phyloP scores from a whole-genome alignment of 139 green algal species.

The Raphidocelis subcapitata region DNA sequence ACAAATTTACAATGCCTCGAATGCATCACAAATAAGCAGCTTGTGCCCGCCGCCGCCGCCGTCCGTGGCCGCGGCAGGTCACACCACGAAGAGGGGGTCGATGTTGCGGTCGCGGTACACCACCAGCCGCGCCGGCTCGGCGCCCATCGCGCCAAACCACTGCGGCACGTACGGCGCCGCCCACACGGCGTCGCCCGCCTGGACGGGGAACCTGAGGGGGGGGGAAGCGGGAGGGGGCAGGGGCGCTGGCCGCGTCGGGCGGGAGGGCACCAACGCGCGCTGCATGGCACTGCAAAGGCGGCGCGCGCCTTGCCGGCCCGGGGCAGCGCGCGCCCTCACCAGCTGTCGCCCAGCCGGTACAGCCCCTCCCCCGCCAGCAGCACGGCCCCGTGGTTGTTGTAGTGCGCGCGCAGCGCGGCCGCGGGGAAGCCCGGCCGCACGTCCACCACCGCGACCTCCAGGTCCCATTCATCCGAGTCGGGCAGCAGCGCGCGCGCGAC shows the following conservation, averaged over 20 bases:
- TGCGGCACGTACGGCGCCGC: conserved; percentile 89
- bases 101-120: conserved; percentile 87
- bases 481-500: no score
- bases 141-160: conserved; percentile 89
- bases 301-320: no score
- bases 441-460: no score
- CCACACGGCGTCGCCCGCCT: conserved; percentile 82
- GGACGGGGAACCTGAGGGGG: conserved; percentile 64
- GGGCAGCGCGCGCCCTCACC: conserved; percentile 46
- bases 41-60: no score
- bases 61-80: not conserved
- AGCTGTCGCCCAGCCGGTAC: conserved; percentile 88
- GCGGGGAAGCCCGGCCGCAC: no score
- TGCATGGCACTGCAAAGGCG: no score
- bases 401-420: conserved; percentile 31
- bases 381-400: conserved; percentile 97
- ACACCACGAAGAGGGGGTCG: conserved; percentile 59
- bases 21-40: no score
- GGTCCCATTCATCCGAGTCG: no score
- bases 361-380: conserved; percentile 92
- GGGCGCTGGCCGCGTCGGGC: no score
- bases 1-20: no score
- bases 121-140: conserved; percentile 69
- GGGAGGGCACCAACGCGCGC: no score
- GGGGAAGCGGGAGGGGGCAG: no score